Percentiles rank a stretch among this genome's conserved stretches.
Conservation (phyloP, 495 filamentous ascomycete species). For the Xylaria venustula region DNA sequence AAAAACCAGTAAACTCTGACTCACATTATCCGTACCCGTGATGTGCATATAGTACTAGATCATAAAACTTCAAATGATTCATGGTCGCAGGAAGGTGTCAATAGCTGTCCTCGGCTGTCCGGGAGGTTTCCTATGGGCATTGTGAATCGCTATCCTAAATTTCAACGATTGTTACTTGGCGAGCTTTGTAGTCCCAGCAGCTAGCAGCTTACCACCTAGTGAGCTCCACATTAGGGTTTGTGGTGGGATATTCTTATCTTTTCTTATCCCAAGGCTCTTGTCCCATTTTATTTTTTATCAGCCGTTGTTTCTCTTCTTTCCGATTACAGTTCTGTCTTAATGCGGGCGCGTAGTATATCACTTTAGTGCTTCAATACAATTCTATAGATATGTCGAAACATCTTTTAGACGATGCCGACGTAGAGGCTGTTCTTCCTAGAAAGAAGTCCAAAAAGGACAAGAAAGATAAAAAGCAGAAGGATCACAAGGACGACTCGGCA, state of each 20-base stretch:
- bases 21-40: not conserved
- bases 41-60: not conserved
- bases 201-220: too few species aligned
- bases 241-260: slow-evolving; percentile 1
- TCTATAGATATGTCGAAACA: slow-evolving; percentile 35
- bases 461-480: slow-evolving; percentile 28
- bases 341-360: too few species aligned
- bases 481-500: slow-evolving; percentile 3
- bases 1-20: not conserved
- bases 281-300: not conserved
- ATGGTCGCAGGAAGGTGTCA: too few species aligned
- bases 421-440: slow-evolving; percentile 25
- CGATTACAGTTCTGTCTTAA: too few species aligned
- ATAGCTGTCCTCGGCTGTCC: too few species aligned
- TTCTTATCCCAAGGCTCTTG: slow-evolving; percentile 3
- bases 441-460: slow-evolving; percentile 37
- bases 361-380: too few species aligned
- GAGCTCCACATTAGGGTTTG: not conserved
- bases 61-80: too few species aligned
- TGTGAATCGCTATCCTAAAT: too few species aligned
- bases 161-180: too few species aligned
- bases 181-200: too few species aligned
- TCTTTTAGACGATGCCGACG: slow-evolving; percentile 28
- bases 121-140: too few species aligned
- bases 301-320: not conserved